Percentiles rank a stretch among this genome's conserved stretches.
These are phyloP conservation scores for Leucosporidium creatinivorum DNA, from an alignment of 768 basidiomycete species.

Conservation along the genomic window DNA sequence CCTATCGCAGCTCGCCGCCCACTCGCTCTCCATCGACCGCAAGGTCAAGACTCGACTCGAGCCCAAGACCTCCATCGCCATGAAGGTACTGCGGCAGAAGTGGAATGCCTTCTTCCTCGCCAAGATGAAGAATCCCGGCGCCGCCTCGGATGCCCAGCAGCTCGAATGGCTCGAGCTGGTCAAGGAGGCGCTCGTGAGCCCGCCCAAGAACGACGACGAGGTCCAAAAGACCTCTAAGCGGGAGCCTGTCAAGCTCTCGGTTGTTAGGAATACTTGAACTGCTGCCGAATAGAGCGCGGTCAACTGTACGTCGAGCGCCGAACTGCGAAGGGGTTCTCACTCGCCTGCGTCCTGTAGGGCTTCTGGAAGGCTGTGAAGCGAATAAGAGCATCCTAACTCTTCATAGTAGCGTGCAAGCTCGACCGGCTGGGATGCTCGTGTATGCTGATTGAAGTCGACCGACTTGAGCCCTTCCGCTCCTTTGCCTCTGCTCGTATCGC, in stretches of 20 bases:
- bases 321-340: no score
- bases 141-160: conserved; percentile 12
- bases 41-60: conserved; percentile 67
- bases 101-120: conserved; percentile 26
- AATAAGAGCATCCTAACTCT: no score
- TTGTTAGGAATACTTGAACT: neutral
- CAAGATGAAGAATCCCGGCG: conserved; percentile 31
- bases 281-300: neutral
- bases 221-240: neutral
- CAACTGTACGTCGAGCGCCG: no score
- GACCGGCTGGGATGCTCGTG: no score
- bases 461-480: no score
- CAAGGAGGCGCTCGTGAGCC: conserved; percentile 13
- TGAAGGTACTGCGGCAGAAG: conserved; percentile 63
- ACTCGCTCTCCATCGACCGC: conserved; percentile 69
- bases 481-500: no score
- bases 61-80: conserved; percentile 66
- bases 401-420: no score
- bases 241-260: neutral
- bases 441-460: no score
- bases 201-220: neutral
- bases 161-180: conserved; percentile 27
- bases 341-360: no score
- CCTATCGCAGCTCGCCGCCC: conserved; percentile 56
- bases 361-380: no score